Evolutionary conservation across 176 grass and related monocot species (phyloP).

Genomic region (Oryza nivara): DNA sequence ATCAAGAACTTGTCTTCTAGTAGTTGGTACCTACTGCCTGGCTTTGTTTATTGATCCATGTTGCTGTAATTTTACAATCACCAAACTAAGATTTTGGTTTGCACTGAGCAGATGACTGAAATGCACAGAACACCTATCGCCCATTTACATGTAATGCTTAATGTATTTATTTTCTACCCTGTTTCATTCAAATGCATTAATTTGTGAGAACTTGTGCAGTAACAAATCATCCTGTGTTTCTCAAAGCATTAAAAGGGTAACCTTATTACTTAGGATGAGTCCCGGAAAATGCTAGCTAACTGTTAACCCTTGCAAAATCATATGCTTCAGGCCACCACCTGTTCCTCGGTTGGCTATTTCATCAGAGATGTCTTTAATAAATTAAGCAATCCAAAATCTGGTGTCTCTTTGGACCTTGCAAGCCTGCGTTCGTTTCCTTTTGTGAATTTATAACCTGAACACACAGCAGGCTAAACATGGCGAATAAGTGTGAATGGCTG

Average conservation of each 20-base stretch:
- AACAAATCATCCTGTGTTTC: background rate
- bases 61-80: slow-evolving; percentile 6
- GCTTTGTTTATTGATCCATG: background rate
- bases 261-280: too few species aligned
- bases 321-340: background rate
- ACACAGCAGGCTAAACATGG: background rate
- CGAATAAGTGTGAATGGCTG: background rate
- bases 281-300: too few species aligned
- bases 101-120: background rate
- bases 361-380: background rate
- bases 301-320: too few species aligned
- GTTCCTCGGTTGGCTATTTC: background rate
- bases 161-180: background rate
- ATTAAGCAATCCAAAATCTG: background rate
- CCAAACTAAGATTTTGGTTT: background rate
- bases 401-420: background rate
- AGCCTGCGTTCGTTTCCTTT: background rate
- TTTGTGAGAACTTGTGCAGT: slow-evolving; percentile 8
- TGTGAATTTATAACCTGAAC: background rate
- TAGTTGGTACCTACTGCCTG: background rate
- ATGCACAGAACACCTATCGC: background rate
- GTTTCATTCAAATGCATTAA: background rate
- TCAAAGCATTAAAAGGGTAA: background rate
- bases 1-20: background rate
- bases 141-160: background rate